Evolutionary conservation across 306 rosid genomes (phyloP).

Genomic region (Fragaria ananassa): DNA sequence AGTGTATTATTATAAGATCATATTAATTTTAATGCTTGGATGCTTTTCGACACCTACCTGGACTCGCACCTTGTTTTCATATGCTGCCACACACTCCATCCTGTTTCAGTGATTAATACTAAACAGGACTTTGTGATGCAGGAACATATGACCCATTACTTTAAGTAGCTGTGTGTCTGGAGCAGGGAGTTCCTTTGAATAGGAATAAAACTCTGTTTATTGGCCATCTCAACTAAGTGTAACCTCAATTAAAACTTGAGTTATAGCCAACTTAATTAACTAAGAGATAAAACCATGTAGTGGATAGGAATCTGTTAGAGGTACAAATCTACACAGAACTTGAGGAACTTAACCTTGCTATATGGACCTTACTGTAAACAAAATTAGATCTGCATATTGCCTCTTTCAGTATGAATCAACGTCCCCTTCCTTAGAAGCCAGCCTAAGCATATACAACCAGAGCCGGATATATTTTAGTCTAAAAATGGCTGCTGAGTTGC

Average conservation of each 20-base stretch:
- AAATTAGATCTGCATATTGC: constrained; percentile 1
- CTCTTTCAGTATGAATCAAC: not conserved
- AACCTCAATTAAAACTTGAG: too few relatives aligned
- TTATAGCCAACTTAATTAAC: too few relatives aligned
- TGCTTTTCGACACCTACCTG: not conserved
- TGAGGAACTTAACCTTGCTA: not conserved
- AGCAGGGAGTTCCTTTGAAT: not conserved
- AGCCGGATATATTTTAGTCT: not conserved
- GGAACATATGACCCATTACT: not conserved
- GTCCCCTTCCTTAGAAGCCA: not conserved
- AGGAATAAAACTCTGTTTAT: not conserved
- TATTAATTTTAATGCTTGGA: too few relatives aligned
- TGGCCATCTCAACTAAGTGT: not conserved
- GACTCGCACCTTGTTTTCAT: not conserved
- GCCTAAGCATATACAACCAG: not conserved
- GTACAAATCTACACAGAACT: not conserved
- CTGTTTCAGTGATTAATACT: not conserved
- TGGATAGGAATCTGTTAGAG: not conserved
- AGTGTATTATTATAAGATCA: too few relatives aligned
- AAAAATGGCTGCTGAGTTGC: not conserved
- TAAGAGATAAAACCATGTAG: not conserved
- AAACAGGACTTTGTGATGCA: not conserved
- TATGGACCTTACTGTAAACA: not conserved
- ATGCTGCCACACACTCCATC: not conserved
- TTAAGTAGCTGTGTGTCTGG: not conserved